phyloP scores from a whole-genome alignment of 805 yeast species.

The Barnettozyma populi region DNA sequence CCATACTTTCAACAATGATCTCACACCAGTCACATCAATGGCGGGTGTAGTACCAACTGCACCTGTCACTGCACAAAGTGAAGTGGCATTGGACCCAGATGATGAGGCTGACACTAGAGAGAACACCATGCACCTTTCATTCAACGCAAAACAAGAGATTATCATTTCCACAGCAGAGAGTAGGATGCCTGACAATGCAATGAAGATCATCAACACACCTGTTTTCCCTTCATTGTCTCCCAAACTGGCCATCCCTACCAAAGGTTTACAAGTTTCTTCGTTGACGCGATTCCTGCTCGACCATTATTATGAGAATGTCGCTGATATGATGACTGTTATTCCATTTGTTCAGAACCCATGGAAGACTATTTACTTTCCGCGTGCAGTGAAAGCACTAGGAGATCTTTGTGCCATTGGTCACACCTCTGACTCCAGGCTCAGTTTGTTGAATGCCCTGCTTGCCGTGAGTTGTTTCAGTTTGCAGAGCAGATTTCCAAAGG shows the following conservation, averaged over 20 bases:
- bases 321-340: conserved; percentile 71
- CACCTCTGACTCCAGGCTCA: conserved; percentile 72
- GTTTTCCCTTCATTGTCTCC: conserved; percentile 28
- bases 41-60: neutral
- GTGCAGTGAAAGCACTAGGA: conserved; percentile 78
- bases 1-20: conserved; percentile 6
- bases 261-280: conserved; percentile 62
- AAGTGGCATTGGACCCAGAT: neutral
- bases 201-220: conserved; percentile 34
- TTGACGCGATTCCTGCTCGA: conserved; percentile 66
- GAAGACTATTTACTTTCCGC: conserved; percentile 80
- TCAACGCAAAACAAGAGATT: conserved; percentile 10
- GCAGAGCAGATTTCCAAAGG: conserved; percentile 64
- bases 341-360: conserved; percentile 76
- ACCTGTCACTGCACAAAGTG: neutral
- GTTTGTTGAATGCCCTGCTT: conserved; percentile 68
- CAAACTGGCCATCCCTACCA: conserved; percentile 43
- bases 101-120: neutral
- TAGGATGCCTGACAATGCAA: conserved; percentile 43
- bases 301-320: conserved; percentile 70
- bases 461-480: conserved; percentile 81
- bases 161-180: conserved; percentile 28
- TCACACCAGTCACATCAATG: neutral
- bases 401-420: conserved; percentile 69
- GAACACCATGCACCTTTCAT: neutral